Conservation (phyloP, 2,329 filamentous ascomycete species). For the Aspergillus clavatus region DNA sequence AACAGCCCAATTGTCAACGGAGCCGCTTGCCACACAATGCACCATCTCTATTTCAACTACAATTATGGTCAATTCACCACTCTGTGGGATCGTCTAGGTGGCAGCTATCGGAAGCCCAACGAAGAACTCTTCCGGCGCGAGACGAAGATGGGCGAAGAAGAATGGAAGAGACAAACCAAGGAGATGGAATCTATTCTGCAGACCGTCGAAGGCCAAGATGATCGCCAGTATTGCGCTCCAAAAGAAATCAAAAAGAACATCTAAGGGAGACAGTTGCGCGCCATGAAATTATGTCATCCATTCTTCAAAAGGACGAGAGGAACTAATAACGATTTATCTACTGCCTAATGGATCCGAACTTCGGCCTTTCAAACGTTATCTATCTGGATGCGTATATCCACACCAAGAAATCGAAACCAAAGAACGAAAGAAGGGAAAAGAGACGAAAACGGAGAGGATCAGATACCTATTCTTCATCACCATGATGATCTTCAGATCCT, state of each 20-base stretch:
- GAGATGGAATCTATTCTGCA: conserved; percentile 72
- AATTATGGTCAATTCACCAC: conserved; percentile 96
- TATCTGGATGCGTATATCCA: too few relatives aligned
- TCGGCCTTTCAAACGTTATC: too few relatives aligned
- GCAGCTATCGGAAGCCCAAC: conserved; percentile 82
- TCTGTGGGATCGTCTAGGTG: conserved; percentile 81
- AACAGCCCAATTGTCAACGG: conserved; percentile 91
- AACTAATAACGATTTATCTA: too few relatives aligned
- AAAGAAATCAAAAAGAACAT: conserved; percentile 34
- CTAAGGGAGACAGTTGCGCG: conserved; percentile 17
- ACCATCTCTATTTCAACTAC: conserved; percentile 82
- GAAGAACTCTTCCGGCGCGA: conserved; percentile 78
- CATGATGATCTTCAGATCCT: not conserved
- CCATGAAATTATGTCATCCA: not conserved
- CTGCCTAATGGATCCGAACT: too few relatives aligned
- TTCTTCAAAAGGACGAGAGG: too few relatives aligned
- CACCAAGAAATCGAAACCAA: too few relatives aligned
- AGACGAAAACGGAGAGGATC: not conserved
- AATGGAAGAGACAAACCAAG: conserved; percentile 72
- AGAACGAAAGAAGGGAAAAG: not conserved
- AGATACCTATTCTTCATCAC: not conserved
- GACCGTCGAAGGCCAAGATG: conserved; percentile 61
- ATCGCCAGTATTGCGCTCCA: conserved; percentile 39
- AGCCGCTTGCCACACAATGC: conserved; percentile 87
- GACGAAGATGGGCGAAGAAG: conserved; percentile 74